phyloP scores from a whole-genome alignment of 345 rosid species.

The Melaleuca quinquenervia region DNA sequence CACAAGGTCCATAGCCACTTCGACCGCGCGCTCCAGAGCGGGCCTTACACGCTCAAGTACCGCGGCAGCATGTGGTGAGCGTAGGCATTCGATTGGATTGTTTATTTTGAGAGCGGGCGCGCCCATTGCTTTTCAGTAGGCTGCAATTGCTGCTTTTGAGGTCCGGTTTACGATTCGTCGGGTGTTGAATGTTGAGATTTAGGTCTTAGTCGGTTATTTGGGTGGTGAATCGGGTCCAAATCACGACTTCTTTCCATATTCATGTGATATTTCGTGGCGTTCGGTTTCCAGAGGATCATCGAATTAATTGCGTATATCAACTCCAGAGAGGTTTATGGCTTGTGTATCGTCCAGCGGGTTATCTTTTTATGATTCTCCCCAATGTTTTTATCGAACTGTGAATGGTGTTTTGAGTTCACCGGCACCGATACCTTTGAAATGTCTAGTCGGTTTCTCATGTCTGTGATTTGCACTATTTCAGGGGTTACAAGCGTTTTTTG shows the following conservation, averaged over 20 bases:
- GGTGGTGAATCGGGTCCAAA: not conserved
- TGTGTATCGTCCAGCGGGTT: not conserved
- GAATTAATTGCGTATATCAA: not conserved
- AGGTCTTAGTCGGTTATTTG: not conserved
- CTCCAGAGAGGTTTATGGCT: not conserved
- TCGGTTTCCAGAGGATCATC: not conserved
- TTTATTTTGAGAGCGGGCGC: not conserved
- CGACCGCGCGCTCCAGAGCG: slow-evolving; percentile 29
- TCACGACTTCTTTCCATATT: not conserved
- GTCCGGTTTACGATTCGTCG: not conserved
- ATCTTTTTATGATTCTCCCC: not conserved
- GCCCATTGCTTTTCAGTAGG: not conserved
- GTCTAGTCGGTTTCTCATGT: not conserved
- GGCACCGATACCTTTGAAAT: not conserved
- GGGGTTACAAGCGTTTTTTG: slow-evolving; percentile 86
- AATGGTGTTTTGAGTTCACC: not conserved
- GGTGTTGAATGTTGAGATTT: not conserved
- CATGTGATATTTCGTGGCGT: not conserved
- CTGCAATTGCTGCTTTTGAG: not conserved
- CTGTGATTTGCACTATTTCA: slow-evolving; percentile 13
- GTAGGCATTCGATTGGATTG: not conserved
- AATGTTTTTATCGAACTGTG: not conserved
- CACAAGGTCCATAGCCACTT: slow-evolving; percentile 36
- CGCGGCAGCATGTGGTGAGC: slow-evolving; percentile 45
- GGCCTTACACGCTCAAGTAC: slow-evolving; percentile 38